Evolutionary conservation across 352 stramenopile genomes (phyloP), one percentile per base, ranked within the genome.

Genomic region (Elongisporangium undulatum): DNA sequence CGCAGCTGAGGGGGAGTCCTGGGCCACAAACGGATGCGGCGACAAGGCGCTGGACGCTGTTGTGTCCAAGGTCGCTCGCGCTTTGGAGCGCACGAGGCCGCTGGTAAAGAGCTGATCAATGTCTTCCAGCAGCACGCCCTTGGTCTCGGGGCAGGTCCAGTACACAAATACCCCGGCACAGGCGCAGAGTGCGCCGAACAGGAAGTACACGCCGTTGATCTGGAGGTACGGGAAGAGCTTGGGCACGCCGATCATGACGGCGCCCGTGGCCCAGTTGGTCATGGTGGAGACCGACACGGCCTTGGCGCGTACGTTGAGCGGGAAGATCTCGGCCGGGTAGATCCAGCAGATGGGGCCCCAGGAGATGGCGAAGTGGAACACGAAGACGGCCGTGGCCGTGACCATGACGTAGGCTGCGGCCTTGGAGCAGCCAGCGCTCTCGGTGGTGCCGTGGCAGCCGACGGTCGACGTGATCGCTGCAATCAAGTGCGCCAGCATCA

Each of bases 291-390:
- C 34, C 10, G 77, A 75, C 24, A 85, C 67, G 3, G 72, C 74
- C 26, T 69, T 75, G 52, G 66, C 66, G 19, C 79, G 77, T 15
- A 75, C 62, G 56, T 74, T 64, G 41, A 89, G 53, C 16, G 74
- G 71, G 58, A 87, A 87, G 62, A 85, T 82, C 62, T 89, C 79
- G 12, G 75, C 56, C 1, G 79, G 75, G 49, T 86, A 84, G 21
- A 85, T 77, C 79, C 79, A 89, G 53, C 74, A 73, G 9, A 85
- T 58, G 22, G 75, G 74, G 0, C 77, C 77, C 79, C 75, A 86
- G 4, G 71, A 82, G 49, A 79, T 81, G 16, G 72, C 72, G 56
- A 82, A 84, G 57, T 77, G 76, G 62, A 82, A 82, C 9, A 85
- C 58, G 34, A 75, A 79, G 56, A 85, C 69, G 7, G 63, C 62